A percentile compares a stretch with the other conserved stretches of the same genome.
These are phyloP conservation scores for Vitis rotundifolia DNA, from an alignment of 164 flowering plant species.

Conservation along the genomic window DNA sequence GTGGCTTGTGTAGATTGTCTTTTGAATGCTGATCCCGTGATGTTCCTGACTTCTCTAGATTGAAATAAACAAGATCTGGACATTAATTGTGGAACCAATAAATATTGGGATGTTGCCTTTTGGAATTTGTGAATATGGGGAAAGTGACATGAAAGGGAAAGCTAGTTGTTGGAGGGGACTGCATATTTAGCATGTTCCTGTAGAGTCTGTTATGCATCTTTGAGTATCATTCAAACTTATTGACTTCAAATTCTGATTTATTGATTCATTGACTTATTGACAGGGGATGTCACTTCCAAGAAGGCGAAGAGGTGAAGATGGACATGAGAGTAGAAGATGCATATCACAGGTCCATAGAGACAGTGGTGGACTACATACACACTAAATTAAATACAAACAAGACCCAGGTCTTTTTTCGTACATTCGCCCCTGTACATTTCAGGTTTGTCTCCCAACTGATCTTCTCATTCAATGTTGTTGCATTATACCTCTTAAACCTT, in stretches of 20 bases:
- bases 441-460: slow-evolving; percentile 43
- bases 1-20: not conserved
- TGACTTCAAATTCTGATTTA: not conserved
- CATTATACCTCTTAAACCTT: too few relatives aligned
- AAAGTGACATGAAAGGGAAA: not conserved
- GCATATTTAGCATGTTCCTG: not conserved
- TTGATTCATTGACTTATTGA: slow-evolving; percentile 4
- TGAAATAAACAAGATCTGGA: not conserved
- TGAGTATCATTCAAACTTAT: too few relatives aligned
- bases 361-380: slow-evolving; percentile 63
- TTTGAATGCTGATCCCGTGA: not conserved
- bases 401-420: slow-evolving; percentile 82
- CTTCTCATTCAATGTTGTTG: not conserved
- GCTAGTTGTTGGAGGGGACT: not conserved
- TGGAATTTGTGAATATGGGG: not conserved
- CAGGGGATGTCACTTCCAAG: slow-evolving; percentile 97
- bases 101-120: slow-evolving; percentile 1
- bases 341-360: slow-evolving; percentile 59
- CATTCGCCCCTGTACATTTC: slow-evolving; percentile 92
- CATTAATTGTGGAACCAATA: not conserved
- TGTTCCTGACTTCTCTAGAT: not conserved
- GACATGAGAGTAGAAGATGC: slow-evolving; percentile 71
- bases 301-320: slow-evolving; percentile 59
- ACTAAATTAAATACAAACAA: slow-evolving; percentile 59
- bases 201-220: too few relatives aligned